A percentile compares a stretch with the other conserved stretches of the same genome.
phyloP scores from a whole-genome alignment of 2,329 filamentous ascomycete genomes.

The Verticillium nonalfalfae region DNA sequence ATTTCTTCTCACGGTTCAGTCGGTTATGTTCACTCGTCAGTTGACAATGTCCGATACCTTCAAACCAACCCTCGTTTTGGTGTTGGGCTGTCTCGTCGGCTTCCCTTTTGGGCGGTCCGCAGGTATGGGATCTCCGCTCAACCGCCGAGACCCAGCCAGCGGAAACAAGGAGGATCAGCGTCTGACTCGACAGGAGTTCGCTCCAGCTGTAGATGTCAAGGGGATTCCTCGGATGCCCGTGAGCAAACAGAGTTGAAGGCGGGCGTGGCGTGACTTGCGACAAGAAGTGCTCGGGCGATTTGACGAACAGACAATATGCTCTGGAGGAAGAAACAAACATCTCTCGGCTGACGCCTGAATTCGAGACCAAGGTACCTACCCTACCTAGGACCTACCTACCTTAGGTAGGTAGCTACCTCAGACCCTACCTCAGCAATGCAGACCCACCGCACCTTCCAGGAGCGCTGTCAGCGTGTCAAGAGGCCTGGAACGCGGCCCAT shows the following conservation, averaged over 20 bases:
- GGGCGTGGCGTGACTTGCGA: not conserved
- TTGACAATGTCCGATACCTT: too few species aligned
- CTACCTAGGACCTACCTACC: too few species aligned
- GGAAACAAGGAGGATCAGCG: not conserved
- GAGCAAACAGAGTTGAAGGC: not conserved
- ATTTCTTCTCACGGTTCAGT: too few species aligned
- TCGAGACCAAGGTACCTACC: not conserved
- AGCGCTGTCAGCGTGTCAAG: not conserved
- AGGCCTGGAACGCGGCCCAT: not conserved
- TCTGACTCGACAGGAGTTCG: not conserved
- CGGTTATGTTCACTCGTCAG: too few species aligned
- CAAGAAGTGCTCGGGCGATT: not conserved
- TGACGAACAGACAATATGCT: not conserved
- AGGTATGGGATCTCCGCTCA: not conserved
- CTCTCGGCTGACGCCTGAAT: constrained; percentile 5
- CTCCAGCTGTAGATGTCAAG: not conserved
- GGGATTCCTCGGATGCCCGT: not conserved
- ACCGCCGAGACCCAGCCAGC: not conserved
- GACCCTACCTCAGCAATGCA: not conserved
- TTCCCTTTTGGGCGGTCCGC: not conserved
- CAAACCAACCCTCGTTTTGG: too few species aligned
- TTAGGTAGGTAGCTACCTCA: too few species aligned
- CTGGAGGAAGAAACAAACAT: constrained; percentile 1
- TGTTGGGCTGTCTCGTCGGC: not conserved
- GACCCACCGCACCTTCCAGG: not conserved